Evolutionary conservation across 129 eudicot species (phyloP), one percentile per base, ranked within the genome.

Genomic region (Saposhnikovia divaricata): DNA sequence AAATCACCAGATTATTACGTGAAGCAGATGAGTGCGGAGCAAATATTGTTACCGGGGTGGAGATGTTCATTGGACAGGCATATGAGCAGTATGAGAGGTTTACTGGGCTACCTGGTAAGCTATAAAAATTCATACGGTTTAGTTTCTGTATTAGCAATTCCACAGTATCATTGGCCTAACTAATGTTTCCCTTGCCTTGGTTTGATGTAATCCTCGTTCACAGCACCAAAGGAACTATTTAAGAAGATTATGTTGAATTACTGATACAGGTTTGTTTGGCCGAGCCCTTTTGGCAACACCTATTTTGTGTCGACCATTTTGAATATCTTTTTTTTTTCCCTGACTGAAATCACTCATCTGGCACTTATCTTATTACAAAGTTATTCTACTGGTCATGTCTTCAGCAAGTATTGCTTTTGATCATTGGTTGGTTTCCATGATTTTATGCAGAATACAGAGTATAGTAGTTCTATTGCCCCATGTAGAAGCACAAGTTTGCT

Each of bases 51-150:
- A 82, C 90, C 46, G 97, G 99, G 59, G 89, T 87, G 40, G 99
- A 95, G 59, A 95, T 95, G 99, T 92, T 95, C 87, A 85, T 92
- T 55, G 96, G 96, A 45, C 99, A 95, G 81, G 99, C 96, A 19
- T 92, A 90, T 73, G 96, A 88, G 81, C 99, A 95, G 84, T 95
- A 89, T 80, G 97, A 95, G 80, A 89, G 93, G 80, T 95, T 95
- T 84, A 95, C 99, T 76, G 96, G 99, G 18, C 79, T 90, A 84
- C 96, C 91, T 79, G 99, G 99, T 92, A 87, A 71, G 82, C 11
- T 12, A 44, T 28, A 51, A 44, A 9, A 55, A 68, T 31, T 74
- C 76, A 65, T 3, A 10, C 55, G 5, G 46, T 0, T 42, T 21
- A 34, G 37, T 70, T 57, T 18, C 39, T 43, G 27, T 77, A 65